Conservation (phyloP, 1,284 basidiomycete species). For the Ustilago cynodontis region DNA sequence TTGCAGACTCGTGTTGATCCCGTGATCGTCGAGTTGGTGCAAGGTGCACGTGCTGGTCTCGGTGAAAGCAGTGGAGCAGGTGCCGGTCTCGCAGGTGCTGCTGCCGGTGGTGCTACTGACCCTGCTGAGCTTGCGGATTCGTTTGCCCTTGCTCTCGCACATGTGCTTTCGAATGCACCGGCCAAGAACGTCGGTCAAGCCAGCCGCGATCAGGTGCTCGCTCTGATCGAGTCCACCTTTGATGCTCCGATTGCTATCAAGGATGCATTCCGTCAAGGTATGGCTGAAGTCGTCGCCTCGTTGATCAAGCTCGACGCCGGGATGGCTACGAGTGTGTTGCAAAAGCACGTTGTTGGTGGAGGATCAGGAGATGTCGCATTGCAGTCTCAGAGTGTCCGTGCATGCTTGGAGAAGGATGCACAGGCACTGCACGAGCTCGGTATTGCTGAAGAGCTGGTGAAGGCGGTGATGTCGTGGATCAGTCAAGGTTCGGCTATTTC, state of each 20-base stretch:
- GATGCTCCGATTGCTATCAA: slow-evolving; percentile 66
- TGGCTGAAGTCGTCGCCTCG: slow-evolving; percentile 77
- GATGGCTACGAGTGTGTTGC: slow-evolving; percentile 27
- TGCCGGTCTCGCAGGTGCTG: slow-evolving; percentile 30
- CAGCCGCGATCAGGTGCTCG: slow-evolving; percentile 79
- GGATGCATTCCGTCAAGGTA: slow-evolving; percentile 76
- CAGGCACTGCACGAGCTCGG: slow-evolving; percentile 42
- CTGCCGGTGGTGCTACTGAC: slow-evolving; percentile 27
- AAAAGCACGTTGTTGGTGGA: slow-evolving; percentile 32
- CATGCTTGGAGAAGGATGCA: slow-evolving; percentile 38
- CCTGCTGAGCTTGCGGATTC: slow-evolving; percentile 74
- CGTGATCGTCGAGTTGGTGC: slow-evolving; percentile 84
- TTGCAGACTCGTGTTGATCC: slow-evolving; percentile 74
- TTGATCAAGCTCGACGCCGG: slow-evolving; percentile 74
- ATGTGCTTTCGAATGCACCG: slow-evolving; percentile 79
- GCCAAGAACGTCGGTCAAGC: slow-evolving; percentile 82
- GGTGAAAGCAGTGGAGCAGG: slow-evolving; percentile 25
- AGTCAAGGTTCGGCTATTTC: slow-evolving; percentile 48
- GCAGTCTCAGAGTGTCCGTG: slow-evolving; percentile 42
- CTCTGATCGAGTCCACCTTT: slow-evolving; percentile 84
- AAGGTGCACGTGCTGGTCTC: slow-evolving; percentile 75
- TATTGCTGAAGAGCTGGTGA: slow-evolving; percentile 37
- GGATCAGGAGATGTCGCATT: slow-evolving; percentile 36
- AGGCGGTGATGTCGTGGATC: slow-evolving; percentile 51
- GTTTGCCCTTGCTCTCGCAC: slow-evolving; percentile 80